Percentiles rank a stretch among this genome's conserved stretches.
phyloP scores from a whole-genome alignment of 2,329 filamentous ascomycete genomes.

The Ramularia collo-cygni region DNA sequence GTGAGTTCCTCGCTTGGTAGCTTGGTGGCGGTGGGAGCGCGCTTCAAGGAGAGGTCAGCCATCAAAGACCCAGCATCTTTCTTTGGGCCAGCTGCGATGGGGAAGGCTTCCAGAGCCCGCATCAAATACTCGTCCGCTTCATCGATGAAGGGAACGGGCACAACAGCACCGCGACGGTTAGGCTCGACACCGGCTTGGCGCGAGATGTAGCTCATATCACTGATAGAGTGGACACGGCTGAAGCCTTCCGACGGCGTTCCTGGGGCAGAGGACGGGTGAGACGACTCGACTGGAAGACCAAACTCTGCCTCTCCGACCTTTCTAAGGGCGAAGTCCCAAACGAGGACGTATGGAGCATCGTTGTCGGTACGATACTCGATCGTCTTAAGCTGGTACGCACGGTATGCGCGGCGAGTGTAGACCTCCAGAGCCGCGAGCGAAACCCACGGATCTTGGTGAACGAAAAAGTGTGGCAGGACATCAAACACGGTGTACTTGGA shows the following conservation, averaged over 20 bases:
- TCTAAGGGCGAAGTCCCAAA: slow-evolving; percentile 92
- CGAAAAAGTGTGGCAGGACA: slow-evolving; percentile 90
- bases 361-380: slow-evolving; percentile 77
- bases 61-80: slow-evolving; percentile 48
- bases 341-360: slow-evolving; percentile 71
- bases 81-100: slow-evolving; percentile 40
- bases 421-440: slow-evolving; percentile 89
- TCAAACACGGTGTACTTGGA: slow-evolving; percentile 99
- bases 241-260: slow-evolving; percentile 58
- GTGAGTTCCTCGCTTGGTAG: slow-evolving; percentile 70
- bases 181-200: slow-evolving; percentile 63
- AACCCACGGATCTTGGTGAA: slow-evolving; percentile 89
- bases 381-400: slow-evolving; percentile 84
- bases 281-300: slow-evolving; percentile 70
- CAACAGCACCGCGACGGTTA: slow-evolving; percentile 83
- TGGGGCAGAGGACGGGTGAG: slow-evolving; percentile 62
- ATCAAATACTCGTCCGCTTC: slow-evolving; percentile 82
- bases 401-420: slow-evolving; percentile 92
- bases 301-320: slow-evolving; percentile 92
- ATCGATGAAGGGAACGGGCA: slow-evolving; percentile 88
- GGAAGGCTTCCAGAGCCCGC: slow-evolving; percentile 79
- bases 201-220: slow-evolving; percentile 86
- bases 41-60: slow-evolving; percentile 67
- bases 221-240: slow-evolving; percentile 87
- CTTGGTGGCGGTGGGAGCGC: slow-evolving; percentile 45